Percentiles rank a stretch among this genome's conserved stretches.
These are phyloP conservation scores for Mycena haematopus DNA, from an alignment of 768 basidiomycete genomes.

Conservation along the genomic window DNA sequence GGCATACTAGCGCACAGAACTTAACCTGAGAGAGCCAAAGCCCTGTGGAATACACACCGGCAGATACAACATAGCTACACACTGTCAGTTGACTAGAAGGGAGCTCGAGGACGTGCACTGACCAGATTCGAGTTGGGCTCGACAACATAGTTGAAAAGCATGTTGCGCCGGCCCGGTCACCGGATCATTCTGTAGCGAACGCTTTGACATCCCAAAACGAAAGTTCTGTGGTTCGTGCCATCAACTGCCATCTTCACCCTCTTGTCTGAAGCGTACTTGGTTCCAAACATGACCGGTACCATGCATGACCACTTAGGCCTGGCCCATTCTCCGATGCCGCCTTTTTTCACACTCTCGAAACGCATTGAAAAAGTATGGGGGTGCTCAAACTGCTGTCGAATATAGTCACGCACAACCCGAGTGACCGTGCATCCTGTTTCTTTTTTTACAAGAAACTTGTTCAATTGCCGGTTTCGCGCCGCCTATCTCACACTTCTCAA, in stretches of 20 bases:
- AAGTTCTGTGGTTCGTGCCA: neutral
- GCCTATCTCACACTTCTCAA: neutral
- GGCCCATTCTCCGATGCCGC: neutral
- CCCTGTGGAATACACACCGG: slow-evolving; percentile 47
- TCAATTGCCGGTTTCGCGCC: neutral
- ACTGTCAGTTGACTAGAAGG: neutral
- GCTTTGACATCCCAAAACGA: neutral
- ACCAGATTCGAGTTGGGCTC: slow-evolving; percentile 73
- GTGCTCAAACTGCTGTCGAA: too few relatives aligned
- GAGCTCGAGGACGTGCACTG: slow-evolving; percentile 32
- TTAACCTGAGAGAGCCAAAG: slow-evolving; percentile 20
- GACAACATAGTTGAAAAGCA: slow-evolving; percentile 63
- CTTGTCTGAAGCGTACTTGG: too few relatives aligned
- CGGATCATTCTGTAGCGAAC: neutral
- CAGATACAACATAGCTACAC: slow-evolving; percentile 79
- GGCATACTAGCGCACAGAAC: slow-evolving; percentile 54
- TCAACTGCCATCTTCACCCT: neutral
- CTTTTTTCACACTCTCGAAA: neutral
- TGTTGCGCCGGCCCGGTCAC: neutral
- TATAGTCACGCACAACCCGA: neutral
- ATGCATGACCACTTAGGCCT: too few relatives aligned
- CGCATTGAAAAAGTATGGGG: too few relatives aligned
- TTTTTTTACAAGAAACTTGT: slow-evolving; percentile 11
- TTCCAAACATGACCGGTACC: too few relatives aligned
- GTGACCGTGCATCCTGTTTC: neutral